A percentile compares a stretch with the other conserved stretches of the same genome.
These are phyloP conservation scores for Phoma sp. DNA, from an alignment of 2,329 filamentous ascomycete genomes.

Conservation along the genomic window DNA sequence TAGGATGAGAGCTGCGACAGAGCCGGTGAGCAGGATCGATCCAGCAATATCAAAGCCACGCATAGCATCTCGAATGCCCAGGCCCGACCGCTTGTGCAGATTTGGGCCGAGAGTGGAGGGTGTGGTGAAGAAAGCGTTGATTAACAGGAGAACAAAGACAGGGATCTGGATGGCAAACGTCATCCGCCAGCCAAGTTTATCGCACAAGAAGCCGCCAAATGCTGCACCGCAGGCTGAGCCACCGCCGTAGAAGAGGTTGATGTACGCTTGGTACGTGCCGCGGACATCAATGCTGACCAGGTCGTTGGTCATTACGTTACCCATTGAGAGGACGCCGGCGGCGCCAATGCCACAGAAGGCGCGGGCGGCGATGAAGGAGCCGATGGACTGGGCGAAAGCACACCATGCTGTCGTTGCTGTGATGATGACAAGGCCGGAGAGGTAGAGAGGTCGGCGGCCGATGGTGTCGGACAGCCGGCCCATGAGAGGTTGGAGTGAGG, in stretches of 20 bases:
- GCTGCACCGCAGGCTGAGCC: slow-evolving; percentile 65
- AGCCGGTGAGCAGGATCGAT: slow-evolving; percentile 54
- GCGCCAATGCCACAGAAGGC: slow-evolving; percentile 76
- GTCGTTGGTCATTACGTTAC: slow-evolving; percentile 74
- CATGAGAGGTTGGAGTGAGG: slow-evolving; percentile 76
- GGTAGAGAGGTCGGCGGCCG: slow-evolving; percentile 70
- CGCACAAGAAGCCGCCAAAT: slow-evolving; percentile 72
- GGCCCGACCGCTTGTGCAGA: slow-evolving; percentile 49
- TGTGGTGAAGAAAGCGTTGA: slow-evolving; percentile 52
- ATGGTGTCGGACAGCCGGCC: slow-evolving; percentile 77
- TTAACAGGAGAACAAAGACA: slow-evolving; percentile 53
- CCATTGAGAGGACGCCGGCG: slow-evolving; percentile 72
- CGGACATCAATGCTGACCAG: slow-evolving; percentile 75
- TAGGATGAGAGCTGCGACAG: slow-evolving; percentile 58
- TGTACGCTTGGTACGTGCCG: slow-evolving; percentile 75
- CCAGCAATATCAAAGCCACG: slow-evolving; percentile 59
- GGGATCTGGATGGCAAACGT: slow-evolving; percentile 65
- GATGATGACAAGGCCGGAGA: slow-evolving; percentile 69
- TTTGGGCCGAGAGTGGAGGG: slow-evolving; percentile 56
- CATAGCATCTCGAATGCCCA: slow-evolving; percentile 52
- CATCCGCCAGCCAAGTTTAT: slow-evolving; percentile 75
- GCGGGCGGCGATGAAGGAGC: slow-evolving; percentile 73
- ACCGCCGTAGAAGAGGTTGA: slow-evolving; percentile 67
- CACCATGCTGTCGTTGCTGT: slow-evolving; percentile 72
- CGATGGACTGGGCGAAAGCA: slow-evolving; percentile 69